Evolutionary conservation across 1,139 yeast genomes (phyloP).

Genomic region (Lodderomyces pseudojiufengensis): DNA sequence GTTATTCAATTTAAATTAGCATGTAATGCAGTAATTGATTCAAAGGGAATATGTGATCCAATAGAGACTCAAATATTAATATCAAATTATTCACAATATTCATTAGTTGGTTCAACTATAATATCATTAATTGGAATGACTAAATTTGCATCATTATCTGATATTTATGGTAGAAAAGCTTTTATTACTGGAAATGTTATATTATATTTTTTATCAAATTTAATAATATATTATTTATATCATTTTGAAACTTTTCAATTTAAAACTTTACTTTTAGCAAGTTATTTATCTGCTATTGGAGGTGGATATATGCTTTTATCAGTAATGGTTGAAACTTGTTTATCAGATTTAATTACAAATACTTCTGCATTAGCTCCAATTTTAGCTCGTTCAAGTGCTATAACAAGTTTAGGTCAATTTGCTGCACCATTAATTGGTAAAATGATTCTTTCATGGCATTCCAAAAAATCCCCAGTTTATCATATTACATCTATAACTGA

Average conservation of each 20-base stretch:
- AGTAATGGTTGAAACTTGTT: slow-evolving; percentile 55
- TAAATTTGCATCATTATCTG: slow-evolving; percentile 56
- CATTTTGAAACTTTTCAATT: slow-evolving; percentile 28
- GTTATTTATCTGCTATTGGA: slow-evolving; percentile 41
- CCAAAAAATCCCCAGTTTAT: not conserved
- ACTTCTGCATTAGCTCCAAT: slow-evolving; percentile 49
- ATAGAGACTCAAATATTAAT: slow-evolving; percentile 30
- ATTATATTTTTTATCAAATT: slow-evolving; percentile 21
- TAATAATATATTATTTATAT: slow-evolving; percentile 23
- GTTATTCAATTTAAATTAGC: slow-evolving; percentile 29
- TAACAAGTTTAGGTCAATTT: slow-evolving; percentile 55
- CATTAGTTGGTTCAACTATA: slow-evolving; percentile 19
- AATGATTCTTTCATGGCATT: slow-evolving; percentile 18
- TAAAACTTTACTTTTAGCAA: slow-evolving; percentile 28
- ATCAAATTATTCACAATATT: slow-evolving; percentile 27
- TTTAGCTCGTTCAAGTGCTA: slow-evolving; percentile 54
- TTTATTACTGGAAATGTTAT: slow-evolving; percentile 37
- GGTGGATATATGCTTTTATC: slow-evolving; percentile 53
- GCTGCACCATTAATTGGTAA: slow-evolving; percentile 64
- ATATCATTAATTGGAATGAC: slow-evolving; percentile 36
- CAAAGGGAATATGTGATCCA: slow-evolving; percentile 27
- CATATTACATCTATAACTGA: slow-evolving; percentile 1
- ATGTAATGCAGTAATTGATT: slow-evolving; percentile 25
- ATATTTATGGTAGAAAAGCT: slow-evolving; percentile 56
- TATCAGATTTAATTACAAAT: slow-evolving; percentile 57